These are phyloP conservation scores for Aspergillus sp. DNA, from an alignment of 2,329 filamentous ascomycete species.

Conservation along the genomic window DNA sequence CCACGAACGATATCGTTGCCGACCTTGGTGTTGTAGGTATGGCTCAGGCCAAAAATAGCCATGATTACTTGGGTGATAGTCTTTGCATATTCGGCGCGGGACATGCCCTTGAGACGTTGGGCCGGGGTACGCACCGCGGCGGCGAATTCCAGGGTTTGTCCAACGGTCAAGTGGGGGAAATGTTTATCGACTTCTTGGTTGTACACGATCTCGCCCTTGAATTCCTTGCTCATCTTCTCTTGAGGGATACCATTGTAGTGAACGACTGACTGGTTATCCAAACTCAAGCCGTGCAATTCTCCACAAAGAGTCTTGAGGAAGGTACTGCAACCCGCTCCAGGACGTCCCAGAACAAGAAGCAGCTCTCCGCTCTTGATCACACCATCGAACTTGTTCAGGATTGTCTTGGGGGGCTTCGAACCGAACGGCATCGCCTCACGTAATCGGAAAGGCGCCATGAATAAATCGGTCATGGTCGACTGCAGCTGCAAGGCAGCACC, in stretches of 20 bases:
- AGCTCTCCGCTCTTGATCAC: constrained; percentile 50
- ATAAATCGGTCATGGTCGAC: constrained; percentile 13
- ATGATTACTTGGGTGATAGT: constrained; percentile 41
- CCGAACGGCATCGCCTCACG: constrained; percentile 9
- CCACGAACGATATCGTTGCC: constrained; percentile 53
- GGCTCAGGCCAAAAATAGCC: constrained; percentile 34
- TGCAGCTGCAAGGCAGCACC: constrained; percentile 22
- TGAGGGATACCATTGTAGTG: constrained; percentile 66
- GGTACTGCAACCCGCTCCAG: constrained; percentile 61
- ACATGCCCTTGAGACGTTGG: constrained; percentile 20
- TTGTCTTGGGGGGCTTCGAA: constrained; percentile 32
- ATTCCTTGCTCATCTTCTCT: constrained; percentile 27
- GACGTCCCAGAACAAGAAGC: constrained; percentile 46
- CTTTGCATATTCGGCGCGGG: constrained; percentile 32
- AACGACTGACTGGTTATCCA: constrained; percentile 64
- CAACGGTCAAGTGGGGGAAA: constrained; percentile 61
- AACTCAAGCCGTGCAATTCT: constrained; percentile 70
- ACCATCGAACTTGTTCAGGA: constrained; percentile 58
- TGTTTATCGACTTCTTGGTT: constrained; percentile 64
- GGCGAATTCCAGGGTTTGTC: constrained; percentile 72
- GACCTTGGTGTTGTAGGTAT: constrained; percentile 47
- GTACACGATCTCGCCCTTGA: constrained; percentile 33
- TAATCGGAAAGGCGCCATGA: constrained; percentile 15
- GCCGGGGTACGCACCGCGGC: constrained; percentile 57
- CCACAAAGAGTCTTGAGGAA: constrained; percentile 78